Evolutionary conservation across 441 rosid species (phyloP).

Genomic region (Geranium incanum): DNA sequence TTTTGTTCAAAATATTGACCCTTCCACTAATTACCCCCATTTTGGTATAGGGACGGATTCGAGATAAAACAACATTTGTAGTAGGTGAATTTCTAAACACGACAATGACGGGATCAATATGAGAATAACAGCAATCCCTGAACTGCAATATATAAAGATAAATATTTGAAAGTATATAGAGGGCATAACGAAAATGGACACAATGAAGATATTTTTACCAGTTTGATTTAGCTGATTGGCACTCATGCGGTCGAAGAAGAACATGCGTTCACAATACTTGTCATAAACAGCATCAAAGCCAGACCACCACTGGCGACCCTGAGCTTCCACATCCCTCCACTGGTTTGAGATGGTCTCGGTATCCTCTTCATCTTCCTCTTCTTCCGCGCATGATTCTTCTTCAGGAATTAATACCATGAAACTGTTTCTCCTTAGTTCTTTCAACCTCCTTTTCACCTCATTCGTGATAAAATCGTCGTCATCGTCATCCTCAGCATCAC

Average conservation of each 20-base stretch:
- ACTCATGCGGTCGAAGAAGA: slow-evolving; percentile 70
- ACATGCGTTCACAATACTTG: slow-evolving; percentile 80
- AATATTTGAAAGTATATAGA: not conserved
- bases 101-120: not conserved
- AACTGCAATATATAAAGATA: not conserved
- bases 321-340: slow-evolving; percentile 92
- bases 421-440: slow-evolving; percentile 82
- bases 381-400: slow-evolving; percentile 61
- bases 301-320: slow-evolving; percentile 91
- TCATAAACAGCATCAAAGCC: slow-evolving; percentile 87
- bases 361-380: slow-evolving; percentile 44
- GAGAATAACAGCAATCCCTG: not conserved
- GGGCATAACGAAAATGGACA: slow-evolving; percentile 9
- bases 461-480: slow-evolving; percentile 90
- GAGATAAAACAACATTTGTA: not conserved
- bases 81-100: not conserved
- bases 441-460: slow-evolving; percentile 83
- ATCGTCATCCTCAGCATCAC: slow-evolving; percentile 58
- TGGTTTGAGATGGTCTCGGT: slow-evolving; percentile 52
- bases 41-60: not conserved
- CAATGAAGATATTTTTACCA: slow-evolving; percentile 36
- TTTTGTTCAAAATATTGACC: not conserved
- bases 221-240: slow-evolving; percentile 53
- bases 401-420: slow-evolving; percentile 92
- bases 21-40: not conserved